Conservation (phyloP, 208 protist genomes). For the Trypanosoma caninum region DNA sequence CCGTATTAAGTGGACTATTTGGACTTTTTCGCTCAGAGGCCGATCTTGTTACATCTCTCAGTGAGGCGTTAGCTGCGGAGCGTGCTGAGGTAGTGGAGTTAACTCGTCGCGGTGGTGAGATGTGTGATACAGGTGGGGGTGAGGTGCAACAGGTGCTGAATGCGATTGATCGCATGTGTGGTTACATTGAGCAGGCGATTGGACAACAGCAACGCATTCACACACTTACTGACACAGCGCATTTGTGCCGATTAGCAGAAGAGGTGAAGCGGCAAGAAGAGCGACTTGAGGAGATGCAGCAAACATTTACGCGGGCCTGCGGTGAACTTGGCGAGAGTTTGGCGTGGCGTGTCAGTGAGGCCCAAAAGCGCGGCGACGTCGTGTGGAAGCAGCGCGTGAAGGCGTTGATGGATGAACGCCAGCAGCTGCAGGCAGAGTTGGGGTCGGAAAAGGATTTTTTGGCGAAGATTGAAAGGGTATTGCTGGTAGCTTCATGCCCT, state of each 20-base stretch:
- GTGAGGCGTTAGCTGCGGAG: slow-evolving; percentile 41
- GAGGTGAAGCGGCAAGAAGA: slow-evolving; percentile 58
- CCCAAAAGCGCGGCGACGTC: slow-evolving; percentile 56
- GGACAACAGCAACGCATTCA: slow-evolving; percentile 28
- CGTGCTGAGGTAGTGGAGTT: slow-evolving; percentile 53
- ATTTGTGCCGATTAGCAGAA: slow-evolving; percentile 43
- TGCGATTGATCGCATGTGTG: slow-evolving; percentile 31
- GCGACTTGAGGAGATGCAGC: slow-evolving; percentile 39
- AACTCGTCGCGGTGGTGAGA: slow-evolving; percentile 26
- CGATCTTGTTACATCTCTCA: slow-evolving; percentile 43
- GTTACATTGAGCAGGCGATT: slow-evolving; percentile 44
- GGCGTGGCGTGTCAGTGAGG: slow-evolving; percentile 46
- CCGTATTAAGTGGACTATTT: slow-evolving; percentile 33
- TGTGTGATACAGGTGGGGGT: slow-evolving; percentile 26
- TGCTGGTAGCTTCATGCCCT: slow-evolving; percentile 7
- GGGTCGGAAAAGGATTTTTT: slow-evolving; percentile 43
- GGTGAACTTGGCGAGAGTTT: slow-evolving; percentile 43
- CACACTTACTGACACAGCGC: slow-evolving; percentile 37
- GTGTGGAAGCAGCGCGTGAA: slow-evolving; percentile 49
- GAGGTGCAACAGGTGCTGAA: slow-evolving; percentile 23
- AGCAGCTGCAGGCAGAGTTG: slow-evolving; percentile 37
- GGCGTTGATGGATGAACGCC: slow-evolving; percentile 37
- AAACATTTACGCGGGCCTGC: slow-evolving; percentile 47
- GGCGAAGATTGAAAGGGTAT: slow-evolving; percentile 36
- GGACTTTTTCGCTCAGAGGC: slow-evolving; percentile 42